Conservation (phyloP, 2,329 filamentous ascomycete genomes). For the Lojkania enalia region DNA sequence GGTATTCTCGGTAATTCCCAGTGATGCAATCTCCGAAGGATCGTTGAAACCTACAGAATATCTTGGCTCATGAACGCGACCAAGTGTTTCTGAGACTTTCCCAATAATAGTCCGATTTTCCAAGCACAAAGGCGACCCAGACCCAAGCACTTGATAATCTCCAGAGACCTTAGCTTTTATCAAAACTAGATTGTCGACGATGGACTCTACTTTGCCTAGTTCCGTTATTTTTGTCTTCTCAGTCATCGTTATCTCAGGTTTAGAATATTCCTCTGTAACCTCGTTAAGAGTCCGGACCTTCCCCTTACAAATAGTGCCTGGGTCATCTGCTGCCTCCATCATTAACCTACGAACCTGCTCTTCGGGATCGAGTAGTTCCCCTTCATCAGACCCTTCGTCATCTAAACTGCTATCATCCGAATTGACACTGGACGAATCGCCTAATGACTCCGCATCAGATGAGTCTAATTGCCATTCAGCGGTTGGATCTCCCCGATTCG, state of each 20-base stretch:
- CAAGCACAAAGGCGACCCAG: constrained; percentile 80
- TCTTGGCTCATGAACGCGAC: constrained; percentile 80
- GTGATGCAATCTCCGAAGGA: constrained; percentile 66
- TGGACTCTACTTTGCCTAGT: constrained; percentile 73
- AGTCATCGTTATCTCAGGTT: constrained; percentile 78
- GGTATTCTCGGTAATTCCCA: constrained; percentile 69
- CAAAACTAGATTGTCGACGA: constrained; percentile 77
- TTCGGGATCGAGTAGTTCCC: constrained; percentile 71
- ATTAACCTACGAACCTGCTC: constrained; percentile 85
- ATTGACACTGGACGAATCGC: constrained; percentile 46
- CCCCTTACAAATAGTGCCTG: constrained; percentile 65
- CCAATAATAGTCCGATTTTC: constrained; percentile 77
- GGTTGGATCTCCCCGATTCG: constrained; percentile 55
- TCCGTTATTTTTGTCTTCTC: constrained; percentile 75
- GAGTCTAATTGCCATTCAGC: constrained; percentile 80
- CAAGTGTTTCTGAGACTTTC: constrained; percentile 81
- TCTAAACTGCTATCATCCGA: constrained; percentile 49
- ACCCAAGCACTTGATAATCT: constrained; percentile 82
- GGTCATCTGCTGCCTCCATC: constrained; percentile 79
- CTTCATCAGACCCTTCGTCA: constrained; percentile 61
- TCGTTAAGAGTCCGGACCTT: constrained; percentile 84
- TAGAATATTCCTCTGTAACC: constrained; percentile 53
- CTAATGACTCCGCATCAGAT: constrained; percentile 63
- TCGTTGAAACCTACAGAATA: constrained; percentile 81
- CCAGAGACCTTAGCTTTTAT: constrained; percentile 78